A percentile compares a stretch with the other conserved stretches of the same genome.
Conservation (phyloP, 169 alveolate species). For the Babesia ovis region DNA sequence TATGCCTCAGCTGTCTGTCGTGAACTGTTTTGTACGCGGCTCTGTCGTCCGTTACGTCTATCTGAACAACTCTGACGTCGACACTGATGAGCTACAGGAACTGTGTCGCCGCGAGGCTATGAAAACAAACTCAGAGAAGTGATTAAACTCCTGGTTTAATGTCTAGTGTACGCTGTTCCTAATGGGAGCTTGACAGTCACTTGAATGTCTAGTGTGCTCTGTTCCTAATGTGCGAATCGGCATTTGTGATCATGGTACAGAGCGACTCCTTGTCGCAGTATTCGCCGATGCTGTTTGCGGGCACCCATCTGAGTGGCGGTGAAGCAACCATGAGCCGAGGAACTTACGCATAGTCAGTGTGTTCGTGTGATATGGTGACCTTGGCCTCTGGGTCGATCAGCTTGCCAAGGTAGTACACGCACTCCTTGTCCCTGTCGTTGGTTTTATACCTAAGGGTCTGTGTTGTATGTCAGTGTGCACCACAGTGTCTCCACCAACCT, state of each 20-base stretch:
- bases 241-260: slow-evolving; percentile 32
- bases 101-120: slow-evolving; percentile 86
- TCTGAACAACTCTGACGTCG: slow-evolving; percentile 86
- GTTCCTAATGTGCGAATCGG: slow-evolving; percentile 23
- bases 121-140: slow-evolving; percentile 65
- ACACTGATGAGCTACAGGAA: slow-evolving; percentile 87
- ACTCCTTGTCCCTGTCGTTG: slow-evolving; percentile 69
- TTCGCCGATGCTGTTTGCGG: slow-evolving; percentile 12
- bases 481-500: slow-evolving; percentile 35
- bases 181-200: neutral
- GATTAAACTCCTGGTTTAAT: too few relatives aligned
- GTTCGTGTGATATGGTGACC: slow-evolving; percentile 73
- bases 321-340: neutral
- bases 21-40: slow-evolving; percentile 93
- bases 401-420: slow-evolving; percentile 70
- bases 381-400: slow-evolving; percentile 50
- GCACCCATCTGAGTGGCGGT: slow-evolving; percentile 50
- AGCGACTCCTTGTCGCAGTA: slow-evolving; percentile 66
- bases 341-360: slow-evolving; percentile 72
- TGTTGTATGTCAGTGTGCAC: neutral
- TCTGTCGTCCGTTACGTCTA: slow-evolving; percentile 92
- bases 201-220: slow-evolving; percentile 9
- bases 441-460: slow-evolving; percentile 69
- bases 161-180: neutral
- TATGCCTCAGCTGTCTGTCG: slow-evolving; percentile 71